Base-by-base conservation (phyloP, 176 grass and related monocot genomes). In the Cenchrus fungigraminus region DNA sequence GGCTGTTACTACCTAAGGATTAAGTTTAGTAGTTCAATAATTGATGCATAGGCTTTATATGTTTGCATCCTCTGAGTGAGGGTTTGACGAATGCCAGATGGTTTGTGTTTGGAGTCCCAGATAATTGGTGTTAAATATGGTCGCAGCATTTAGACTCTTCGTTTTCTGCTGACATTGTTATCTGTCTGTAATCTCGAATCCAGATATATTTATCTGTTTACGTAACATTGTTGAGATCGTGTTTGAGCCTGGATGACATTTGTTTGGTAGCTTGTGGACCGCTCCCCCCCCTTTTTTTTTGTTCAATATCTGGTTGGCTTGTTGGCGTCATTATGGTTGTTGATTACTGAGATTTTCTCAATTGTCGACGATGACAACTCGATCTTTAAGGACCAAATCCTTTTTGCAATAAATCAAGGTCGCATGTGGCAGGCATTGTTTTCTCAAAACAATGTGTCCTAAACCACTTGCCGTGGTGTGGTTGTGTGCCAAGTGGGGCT, bases 21-120 rank as follows among this genome's bases (percentile, higher is more conserved):
- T 84, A 68, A 62, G 59, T 87, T 79, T 79, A 62, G 68, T 16
- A 22, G 57, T 62, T 69, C 12, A 91, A 79, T 91, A 83, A 84
- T 87, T 74, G 43, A 45, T 40, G 61, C 19, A 37, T 83, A 71
- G 73, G 79, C 59, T 68, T 22, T 43, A 31, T 62, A 50, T 78
- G 67, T 67, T 79, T 86, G 55, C 65, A 79, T 61, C 66, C 54
- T 79, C 43, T 3, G 28, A 79, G 12, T 61, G 28, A 59, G 65
- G 64, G 20, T 68, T 43, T 78, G 65, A 50, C 65, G 51, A 32
- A 46, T 62, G 17, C 16, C 44, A 20, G 34, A 50, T 29, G 34
- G 47, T 76, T 55, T 91, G 52, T 89, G 32, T 52, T 87, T 80
- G 70, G 70, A 64, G 80, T 70, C 51, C 51, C 31, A 79, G 32